Evolutionary conservation across 129 eudicot genomes (phyloP).

Genomic region (Daucus carota): DH1_v3.0 NC_030386.2:6207001-6207500

Average conservation of each 20-base stretch:
- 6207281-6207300: background rate
- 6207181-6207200: too few species aligned
- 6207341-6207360: too few species aligned
- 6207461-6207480: too few species aligned
- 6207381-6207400: background rate
- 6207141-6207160: background rate
- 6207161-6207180: background rate
- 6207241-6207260: background rate
- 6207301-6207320: background rate
- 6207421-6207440: background rate
- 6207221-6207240: background rate
- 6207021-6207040: slow-evolving; percentile 70
- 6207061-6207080: slow-evolving; percentile 99
- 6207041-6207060: slow-evolving; percentile 88
- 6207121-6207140: background rate
- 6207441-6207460: background rate
- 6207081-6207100: slow-evolving; percentile 74
- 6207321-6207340: background rate
- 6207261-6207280: background rate
- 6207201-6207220: background rate
- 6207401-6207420: too few species aligned
- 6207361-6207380: background rate
- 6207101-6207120: slow-evolving; percentile 13
- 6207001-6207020: slow-evolving; percentile 98
- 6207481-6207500: too few species aligned